Base-by-base conservation (phyloP, 495 filamentous ascomycete genomes). In the Melanomma pulvis-pyrius region DNA sequence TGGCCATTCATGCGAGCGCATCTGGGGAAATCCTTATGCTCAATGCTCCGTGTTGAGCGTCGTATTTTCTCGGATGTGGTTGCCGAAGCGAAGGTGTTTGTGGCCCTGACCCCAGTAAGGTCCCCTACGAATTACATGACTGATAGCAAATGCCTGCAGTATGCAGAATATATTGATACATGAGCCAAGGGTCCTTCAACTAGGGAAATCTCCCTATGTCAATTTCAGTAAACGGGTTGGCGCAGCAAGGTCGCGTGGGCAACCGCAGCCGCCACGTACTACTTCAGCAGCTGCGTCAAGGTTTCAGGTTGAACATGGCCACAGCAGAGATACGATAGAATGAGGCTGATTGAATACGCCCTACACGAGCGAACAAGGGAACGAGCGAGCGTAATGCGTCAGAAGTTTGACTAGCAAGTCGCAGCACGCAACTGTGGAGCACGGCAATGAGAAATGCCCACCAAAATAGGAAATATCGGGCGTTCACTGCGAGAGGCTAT, bases 161-260 rank as follows among this genome's bases (percentile, higher is more conserved):
- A 65, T 65, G 52, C 61, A 58, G 30, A 13, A 19, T 51, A 36
- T 55, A 58, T 65, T 58, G 61, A 58, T 24, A 15, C 17, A 15
- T 22, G 48, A 52, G 4, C 48, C 29, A n/a, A 51, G 39, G 39
- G 24, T 19, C 7, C 48, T 29, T 24, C 7, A 51, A 26, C 48
- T 51, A 25, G 19, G 21, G 25, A 28, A 24, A 50, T 24, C 48
- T 2, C 9, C n/a, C 9, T 6, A 3, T 50, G 21, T 19, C 21
- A 26, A 50, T 3, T 50, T 50, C 48, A 15, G 48, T 50, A 50
- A 50, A 17, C 48, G 21, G n/a, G 7, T 50, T 28, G 48, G 19
- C n/a, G 19, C 19, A 50, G 48, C 48, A 24, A 50, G 48, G 5
- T 8, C 48, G n/a, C 48, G 9, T 25, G 48, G 19, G 15, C 48